These are phyloP conservation scores for Podila clonocystis DNA, from an alignment of 192 early-diverging fungal species.

Conservation along the genomic window DNA sequence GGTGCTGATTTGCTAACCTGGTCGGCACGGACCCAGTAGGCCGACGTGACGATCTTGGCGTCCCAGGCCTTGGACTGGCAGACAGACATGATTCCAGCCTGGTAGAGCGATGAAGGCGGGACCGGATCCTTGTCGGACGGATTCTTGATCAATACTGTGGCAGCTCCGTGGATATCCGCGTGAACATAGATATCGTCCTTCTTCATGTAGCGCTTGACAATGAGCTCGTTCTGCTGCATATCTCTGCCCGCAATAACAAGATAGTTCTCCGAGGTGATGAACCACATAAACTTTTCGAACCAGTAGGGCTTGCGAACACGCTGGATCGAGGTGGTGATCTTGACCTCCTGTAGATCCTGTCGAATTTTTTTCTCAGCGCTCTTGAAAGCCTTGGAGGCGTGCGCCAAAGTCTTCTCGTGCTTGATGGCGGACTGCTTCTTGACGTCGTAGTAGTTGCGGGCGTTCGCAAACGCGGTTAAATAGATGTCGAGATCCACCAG, in stretches of 20 bases:
- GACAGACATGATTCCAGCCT: slow-evolving; percentile 96
- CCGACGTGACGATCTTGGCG: slow-evolving; percentile 92
- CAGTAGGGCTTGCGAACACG: slow-evolving; percentile 93
- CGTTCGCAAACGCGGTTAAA: slow-evolving; percentile 89
- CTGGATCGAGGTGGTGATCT: slow-evolving; percentile 79
- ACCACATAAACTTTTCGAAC: slow-evolving; percentile 99
- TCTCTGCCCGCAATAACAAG: slow-evolving; percentile 94
- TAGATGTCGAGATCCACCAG: slow-evolving; percentile 90
- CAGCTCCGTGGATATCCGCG: slow-evolving; percentile 93
- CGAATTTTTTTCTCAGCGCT: slow-evolving; percentile 91
- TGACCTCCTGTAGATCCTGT: slow-evolving; percentile 79
- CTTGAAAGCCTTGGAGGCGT: slow-evolving; percentile 87
- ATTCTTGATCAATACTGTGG: slow-evolving; percentile 92
- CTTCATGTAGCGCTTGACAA: slow-evolving; percentile 77
- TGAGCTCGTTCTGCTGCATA: slow-evolving; percentile 91
- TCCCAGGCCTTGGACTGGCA: slow-evolving; percentile 97
- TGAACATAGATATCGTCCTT: slow-evolving; percentile 90
- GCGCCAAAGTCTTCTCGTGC: slow-evolving; percentile 89
- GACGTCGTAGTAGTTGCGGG: slow-evolving; percentile 86
- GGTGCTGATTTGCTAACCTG: slow-evolving; percentile 89
- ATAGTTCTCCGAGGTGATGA: slow-evolving; percentile 91
- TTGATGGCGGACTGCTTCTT: slow-evolving; percentile 88
- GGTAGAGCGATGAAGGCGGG: slow-evolving; percentile 90
- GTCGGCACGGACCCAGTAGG: slow-evolving; percentile 92
- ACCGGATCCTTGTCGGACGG: slow-evolving; percentile 65